Base-by-base conservation (phyloP, 192 early-diverging fungal genomes). In the Coemansia sp. region DNA sequence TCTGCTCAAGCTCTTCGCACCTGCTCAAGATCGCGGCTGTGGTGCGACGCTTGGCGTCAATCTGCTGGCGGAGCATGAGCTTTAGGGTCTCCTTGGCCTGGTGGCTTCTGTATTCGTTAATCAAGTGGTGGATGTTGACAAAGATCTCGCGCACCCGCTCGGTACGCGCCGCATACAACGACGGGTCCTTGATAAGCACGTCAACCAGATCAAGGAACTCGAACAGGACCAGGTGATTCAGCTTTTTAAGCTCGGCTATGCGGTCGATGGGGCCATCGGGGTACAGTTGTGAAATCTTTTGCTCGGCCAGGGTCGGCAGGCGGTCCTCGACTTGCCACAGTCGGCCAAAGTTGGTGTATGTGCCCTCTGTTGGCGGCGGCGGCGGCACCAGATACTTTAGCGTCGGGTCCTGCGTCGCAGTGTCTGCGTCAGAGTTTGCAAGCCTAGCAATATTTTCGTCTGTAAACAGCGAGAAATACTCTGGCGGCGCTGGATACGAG, bases 31-130 rank as follows among this genome's bases (percentile, higher is more conserved):
- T 69, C 12, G 38, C 52, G 30, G 72, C 64, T 7, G 73, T 52
- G 5, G 68, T 56, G 48, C 50, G 70, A 12, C 70, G 66, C 40
- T 76, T 72, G 56, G 65, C 55, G 11, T 84, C 73, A n/a, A 90
- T 70, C 73, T 92, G 90, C 36, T 87, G 77, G 31, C 83, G 84
- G 77, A 92, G 82, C 77, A 90, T 84, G 16, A 89, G 74, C 51
- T 82, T 75, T 22, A 92, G 68, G 1, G 89, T 88, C 59, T 92
- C 89, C 64, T 88, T 69, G 75, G 89, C 89, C 72, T 91, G 92
- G 71, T 92, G 91, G 56, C 87, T 85, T 25, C 92, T 85, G 60
- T 90, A 92, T 64, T 91, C 89, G 75, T 94, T 92, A n/a, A 94
- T 75, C 33, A 94, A 81, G 67, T 92, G 91, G 75, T 94, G 90